A percentile compares a stretch with the other conserved stretches of the same genome.
These are phyloP conservation scores for Triticum monococcum DNA, from an alignment of 176 grass and related monocot genomes.

Conservation along the genomic window DNA sequence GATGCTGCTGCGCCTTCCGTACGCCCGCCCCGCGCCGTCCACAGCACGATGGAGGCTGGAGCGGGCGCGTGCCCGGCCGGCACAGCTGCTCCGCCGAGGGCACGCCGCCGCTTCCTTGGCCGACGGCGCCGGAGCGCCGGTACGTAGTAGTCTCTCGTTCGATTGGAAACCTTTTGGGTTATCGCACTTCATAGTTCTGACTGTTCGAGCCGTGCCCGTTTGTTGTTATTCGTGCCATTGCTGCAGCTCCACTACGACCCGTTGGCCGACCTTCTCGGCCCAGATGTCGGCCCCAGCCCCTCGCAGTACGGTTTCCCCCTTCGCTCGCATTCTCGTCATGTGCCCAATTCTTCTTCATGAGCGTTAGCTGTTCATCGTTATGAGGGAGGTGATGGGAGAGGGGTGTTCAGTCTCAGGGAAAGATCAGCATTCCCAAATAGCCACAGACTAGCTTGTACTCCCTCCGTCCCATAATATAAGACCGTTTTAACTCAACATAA, in stretches of 20 bases:
- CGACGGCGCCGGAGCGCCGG: constrained; percentile 20
- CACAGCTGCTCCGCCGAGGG: not conserved
- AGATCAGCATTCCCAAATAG: not conserved
- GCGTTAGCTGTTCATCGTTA: not conserved
- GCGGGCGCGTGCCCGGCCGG: not conserved
- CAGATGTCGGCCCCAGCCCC: constrained; percentile 31
- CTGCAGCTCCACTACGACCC: constrained; percentile 58
- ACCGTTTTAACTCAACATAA: not conserved
- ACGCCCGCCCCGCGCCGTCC: not conserved
- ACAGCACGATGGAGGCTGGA: constrained; percentile 13
- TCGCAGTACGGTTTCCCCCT: constrained; percentile 34
- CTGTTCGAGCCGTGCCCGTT: not conserved
- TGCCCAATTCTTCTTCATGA: not conserved
- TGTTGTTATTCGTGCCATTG: constrained; percentile 1
- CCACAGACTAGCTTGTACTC: not conserved
- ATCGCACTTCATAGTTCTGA: not conserved
- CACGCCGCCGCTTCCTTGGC: not conserved
- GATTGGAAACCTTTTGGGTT: not conserved
- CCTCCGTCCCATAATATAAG: too few species aligned
- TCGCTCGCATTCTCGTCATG: not conserved
- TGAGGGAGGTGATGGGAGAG: not conserved
- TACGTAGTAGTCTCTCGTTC: not conserved
- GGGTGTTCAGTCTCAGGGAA: not conserved
- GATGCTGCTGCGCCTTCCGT: constrained; percentile 33
- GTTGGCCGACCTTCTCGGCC: constrained; percentile 45